Percentiles rank a stretch among this genome's conserved stretches.
Conservation (phyloP, 306 rosid species). For the Cyamopsis tetragonoloba region DNA sequence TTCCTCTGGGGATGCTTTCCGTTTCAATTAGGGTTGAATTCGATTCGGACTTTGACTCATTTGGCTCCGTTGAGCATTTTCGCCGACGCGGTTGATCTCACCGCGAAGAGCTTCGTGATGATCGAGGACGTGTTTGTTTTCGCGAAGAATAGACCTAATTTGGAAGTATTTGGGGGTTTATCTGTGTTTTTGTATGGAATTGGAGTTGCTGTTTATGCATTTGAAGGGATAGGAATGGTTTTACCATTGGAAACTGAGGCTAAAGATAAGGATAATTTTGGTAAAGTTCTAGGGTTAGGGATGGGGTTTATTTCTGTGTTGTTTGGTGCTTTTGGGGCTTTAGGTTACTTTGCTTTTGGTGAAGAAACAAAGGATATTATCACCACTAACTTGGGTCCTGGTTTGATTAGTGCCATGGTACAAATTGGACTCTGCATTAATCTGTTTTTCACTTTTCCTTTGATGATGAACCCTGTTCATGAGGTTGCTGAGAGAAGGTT, state of each 20-base stretch:
- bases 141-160: constrained; percentile 32
- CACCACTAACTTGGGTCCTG: constrained; percentile 62
- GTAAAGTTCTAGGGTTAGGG: constrained; percentile 43
- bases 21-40: constrained; percentile 62
- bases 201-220: constrained; percentile 74
- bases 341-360: constrained; percentile 79
- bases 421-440: constrained; percentile 62
- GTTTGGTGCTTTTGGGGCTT: constrained; percentile 58
- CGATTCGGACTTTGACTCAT: constrained; percentile 60
- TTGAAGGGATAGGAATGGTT: constrained; percentile 72
- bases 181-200: constrained; percentile 60
- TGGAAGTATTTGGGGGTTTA: constrained; percentile 54
- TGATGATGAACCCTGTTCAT: constrained; percentile 84
- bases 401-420: constrained; percentile 48
- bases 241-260: constrained; percentile 65
- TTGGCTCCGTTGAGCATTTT: constrained; percentile 71
- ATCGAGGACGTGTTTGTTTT: constrained; percentile 53
- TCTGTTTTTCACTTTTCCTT: constrained; percentile 58
- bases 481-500: constrained; percentile 68
- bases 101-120: constrained; percentile 61
- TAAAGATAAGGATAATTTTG: constrained; percentile 56
- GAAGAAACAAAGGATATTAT: constrained; percentile 67
- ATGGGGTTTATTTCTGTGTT: constrained; percentile 54
- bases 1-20: constrained; percentile 69
- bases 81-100: constrained; percentile 59